Percentiles rank a stretch among this genome's conserved stretches.
Conservation (phyloP, 352 stramenopile genomes). For the Globisporangium irregulare region DNA sequence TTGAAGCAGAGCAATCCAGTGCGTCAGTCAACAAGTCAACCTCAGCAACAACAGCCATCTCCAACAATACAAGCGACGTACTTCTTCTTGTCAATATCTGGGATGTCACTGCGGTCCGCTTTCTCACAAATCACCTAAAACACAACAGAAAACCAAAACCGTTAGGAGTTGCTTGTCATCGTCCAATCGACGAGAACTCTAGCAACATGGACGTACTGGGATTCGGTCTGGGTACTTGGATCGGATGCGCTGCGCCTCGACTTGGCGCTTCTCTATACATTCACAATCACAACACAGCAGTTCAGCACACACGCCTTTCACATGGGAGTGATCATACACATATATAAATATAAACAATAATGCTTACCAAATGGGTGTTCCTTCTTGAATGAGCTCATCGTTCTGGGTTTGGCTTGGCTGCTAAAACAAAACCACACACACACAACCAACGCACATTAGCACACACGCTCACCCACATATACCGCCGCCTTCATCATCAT, state of each 20-base stretch:
- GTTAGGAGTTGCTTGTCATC: neutral
- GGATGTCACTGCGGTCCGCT: slow-evolving; percentile 97
- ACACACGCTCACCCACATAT: neutral
- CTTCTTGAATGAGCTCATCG: slow-evolving; percentile 91
- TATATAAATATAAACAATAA: neutral
- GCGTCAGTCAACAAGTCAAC: neutral
- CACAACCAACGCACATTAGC: neutral
- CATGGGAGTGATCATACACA: neutral
- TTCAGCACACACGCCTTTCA: neutral
- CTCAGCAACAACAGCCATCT: neutral
- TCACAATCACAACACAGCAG: neutral
- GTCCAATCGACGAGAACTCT: neutral
- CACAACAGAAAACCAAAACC: neutral
- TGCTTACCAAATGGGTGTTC: slow-evolving; percentile 80
- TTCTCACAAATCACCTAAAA: slow-evolving; percentile 90
- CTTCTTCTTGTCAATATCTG: slow-evolving; percentile 99
- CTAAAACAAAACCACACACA: neutral
- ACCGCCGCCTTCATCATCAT: neutral
- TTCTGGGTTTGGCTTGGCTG: slow-evolving; percentile 9
- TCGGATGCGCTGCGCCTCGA: slow-evolving; percentile 97
- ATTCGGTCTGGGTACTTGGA: slow-evolving; percentile 99
- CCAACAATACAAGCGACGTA: slow-evolving; percentile 19
- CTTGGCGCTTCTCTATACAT: slow-evolving; percentile 93
- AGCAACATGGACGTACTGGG: slow-evolving; percentile 53
- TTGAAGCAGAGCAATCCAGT: neutral